Conservation (phyloP, 306 rosid species). For the Arachis stenosperma region DNA sequence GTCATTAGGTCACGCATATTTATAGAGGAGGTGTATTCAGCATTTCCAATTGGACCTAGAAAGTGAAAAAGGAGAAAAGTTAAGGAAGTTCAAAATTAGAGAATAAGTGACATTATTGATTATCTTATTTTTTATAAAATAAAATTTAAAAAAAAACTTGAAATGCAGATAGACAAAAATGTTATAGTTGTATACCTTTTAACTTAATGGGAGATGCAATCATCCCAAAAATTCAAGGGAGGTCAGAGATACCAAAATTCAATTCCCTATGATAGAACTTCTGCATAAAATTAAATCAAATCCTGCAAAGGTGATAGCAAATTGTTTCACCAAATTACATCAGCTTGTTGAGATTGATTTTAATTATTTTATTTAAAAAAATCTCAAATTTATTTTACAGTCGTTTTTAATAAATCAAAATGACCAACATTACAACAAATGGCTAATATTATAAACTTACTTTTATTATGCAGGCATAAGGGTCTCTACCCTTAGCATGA, state of each 20-base stretch:
- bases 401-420: too few species aligned
- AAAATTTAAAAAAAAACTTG: background rate
- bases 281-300: conserved; percentile 36
- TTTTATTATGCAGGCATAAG: conserved; percentile 75
- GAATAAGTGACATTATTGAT: background rate
- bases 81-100: conserved; percentile 15
- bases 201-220: conserved; percentile 88
- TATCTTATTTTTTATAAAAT: too few species aligned
- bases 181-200: conserved; percentile 56
- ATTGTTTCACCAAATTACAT: too few species aligned
- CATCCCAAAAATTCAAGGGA: conserved; percentile 91
- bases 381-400: too few species aligned
- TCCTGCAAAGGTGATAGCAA: conserved; percentile 3
- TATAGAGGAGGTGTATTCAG: conserved; percentile 48
- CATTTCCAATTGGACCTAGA: conserved; percentile 55
- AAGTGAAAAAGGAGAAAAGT: conserved; percentile 1
- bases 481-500: conserved; percentile 69
- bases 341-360: too few species aligned
- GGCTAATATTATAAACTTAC: conserved; percentile 45
- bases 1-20: conserved; percentile 60
- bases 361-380: too few species aligned
- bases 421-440: too few species aligned
- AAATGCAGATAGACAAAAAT: conserved; percentile 12
- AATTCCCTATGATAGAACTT: conserved; percentile 74
- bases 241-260: conserved; percentile 40